These are phyloP conservation scores for Colletotrichum sp. DNA, from an alignment of 2,329 filamentous ascomycete species.

Conservation along the genomic window DNA sequence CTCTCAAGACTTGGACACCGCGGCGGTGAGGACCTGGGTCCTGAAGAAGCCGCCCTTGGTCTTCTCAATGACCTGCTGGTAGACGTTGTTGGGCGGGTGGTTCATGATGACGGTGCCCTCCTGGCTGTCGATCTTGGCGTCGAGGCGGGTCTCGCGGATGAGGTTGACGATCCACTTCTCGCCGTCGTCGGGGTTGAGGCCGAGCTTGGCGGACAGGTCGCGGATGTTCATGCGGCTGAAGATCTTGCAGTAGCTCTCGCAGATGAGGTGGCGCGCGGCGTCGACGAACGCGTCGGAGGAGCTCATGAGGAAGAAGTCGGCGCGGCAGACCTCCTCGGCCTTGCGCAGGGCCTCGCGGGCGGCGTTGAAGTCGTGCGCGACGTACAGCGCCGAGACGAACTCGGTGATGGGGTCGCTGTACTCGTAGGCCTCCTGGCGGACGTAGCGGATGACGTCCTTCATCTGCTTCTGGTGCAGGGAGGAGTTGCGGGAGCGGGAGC, in stretches of 20 bases:
- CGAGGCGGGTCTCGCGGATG: constrained; percentile 94
- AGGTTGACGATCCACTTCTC: constrained; percentile 99
- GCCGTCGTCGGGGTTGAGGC: constrained; percentile 90
- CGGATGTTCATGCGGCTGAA: constrained; percentile 98
- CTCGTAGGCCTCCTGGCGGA: constrained; percentile 97
- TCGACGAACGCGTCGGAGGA: constrained; percentile 91
- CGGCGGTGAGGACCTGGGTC: constrained; percentile 88
- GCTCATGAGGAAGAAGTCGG: constrained; percentile 93
- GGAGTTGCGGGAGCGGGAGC: constrained; percentile 80
- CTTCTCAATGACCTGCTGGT: constrained; percentile 98
- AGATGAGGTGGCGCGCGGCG: constrained; percentile 93
- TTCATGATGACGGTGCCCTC: constrained; percentile 99
- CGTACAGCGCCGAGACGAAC: constrained; percentile 94
- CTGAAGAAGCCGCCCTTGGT: constrained; percentile 99
- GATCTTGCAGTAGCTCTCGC: constrained; percentile 99
- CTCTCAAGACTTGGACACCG: constrained; percentile 53
- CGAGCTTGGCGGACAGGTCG: constrained; percentile 90
- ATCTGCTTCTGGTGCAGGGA: constrained; percentile 95
- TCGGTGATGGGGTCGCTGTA: constrained; percentile 95
- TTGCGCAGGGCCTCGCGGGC: constrained; percentile 85
- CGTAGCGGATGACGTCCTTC: constrained; percentile 94
- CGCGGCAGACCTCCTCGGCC: constrained; percentile 88
- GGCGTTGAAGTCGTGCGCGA: constrained; percentile 89
- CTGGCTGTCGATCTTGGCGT: constrained; percentile 99
- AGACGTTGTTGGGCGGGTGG: constrained; percentile 97